A percentile compares a stretch with the other conserved stretches of the same genome.
Conservation (phyloP, 306 rosid species). For the Senna siamea region DNA sequence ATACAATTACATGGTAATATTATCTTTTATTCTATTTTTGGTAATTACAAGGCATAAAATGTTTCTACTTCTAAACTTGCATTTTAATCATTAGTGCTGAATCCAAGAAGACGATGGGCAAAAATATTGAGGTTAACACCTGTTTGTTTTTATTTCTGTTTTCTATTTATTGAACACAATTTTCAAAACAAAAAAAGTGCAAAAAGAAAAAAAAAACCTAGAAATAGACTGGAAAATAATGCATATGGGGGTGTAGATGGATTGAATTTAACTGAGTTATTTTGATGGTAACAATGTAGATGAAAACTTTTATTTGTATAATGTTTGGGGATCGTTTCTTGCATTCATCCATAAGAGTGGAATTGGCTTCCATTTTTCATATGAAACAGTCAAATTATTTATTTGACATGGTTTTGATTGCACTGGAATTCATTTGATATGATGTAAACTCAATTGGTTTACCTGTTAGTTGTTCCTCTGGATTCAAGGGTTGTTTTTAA, state of each 20-base stretch:
- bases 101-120: not conserved
- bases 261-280: not conserved
- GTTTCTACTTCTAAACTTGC: not conserved
- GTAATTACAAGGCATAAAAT: not conserved
- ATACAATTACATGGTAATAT: constrained; percentile 74
- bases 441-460: not conserved
- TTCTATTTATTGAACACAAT: not conserved
- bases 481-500: not conserved
- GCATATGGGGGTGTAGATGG: not conserved
- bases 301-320: too few species aligned
- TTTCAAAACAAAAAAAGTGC: not conserved
- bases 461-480: not conserved
- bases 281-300: not conserved
- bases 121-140: not conserved
- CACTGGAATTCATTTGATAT: not conserved
- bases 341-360: too few species aligned
- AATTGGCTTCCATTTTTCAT: not conserved
- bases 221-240: not conserved
- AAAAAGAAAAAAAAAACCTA: too few species aligned
- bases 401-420: not conserved
- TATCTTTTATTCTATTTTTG: not conserved
- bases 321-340: too few species aligned
- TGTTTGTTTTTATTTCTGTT: not conserved
- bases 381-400: not conserved
- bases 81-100: too few species aligned